Percentiles rank a stretch among this genome's conserved stretches.
These are phyloP conservation scores for Fusarium aywerte DNA, from an alignment of 2,329 filamentous ascomycete species.

Conservation along the genomic window DNA sequence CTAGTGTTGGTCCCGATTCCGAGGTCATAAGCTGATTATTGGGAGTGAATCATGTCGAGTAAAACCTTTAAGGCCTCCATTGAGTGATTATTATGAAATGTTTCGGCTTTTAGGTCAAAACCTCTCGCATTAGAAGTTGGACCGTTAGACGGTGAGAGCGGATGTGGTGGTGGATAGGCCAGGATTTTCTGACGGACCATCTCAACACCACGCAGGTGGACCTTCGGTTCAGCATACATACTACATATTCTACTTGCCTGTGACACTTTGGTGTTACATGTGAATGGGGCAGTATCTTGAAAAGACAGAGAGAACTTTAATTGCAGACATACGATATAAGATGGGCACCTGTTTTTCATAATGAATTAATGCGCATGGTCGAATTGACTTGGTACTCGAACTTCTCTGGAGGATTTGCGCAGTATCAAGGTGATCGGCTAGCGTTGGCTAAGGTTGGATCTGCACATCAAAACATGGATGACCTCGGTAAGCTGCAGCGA, in stretches of 20 bases:
- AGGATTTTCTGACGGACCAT: constrained; percentile 17
- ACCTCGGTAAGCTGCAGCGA: constrained; percentile 6
- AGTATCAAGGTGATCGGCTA: constrained; percentile 11
- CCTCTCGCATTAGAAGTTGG: constrained; percentile 14
- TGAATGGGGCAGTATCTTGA: constrained; percentile 16
- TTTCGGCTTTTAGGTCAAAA: constrained; percentile 10
- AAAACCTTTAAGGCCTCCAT: not conserved
- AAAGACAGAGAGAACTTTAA: not conserved
- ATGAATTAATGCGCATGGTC: not conserved
- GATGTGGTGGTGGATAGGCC: constrained; percentile 17
- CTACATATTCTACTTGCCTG: not conserved
- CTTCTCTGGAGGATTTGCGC: not conserved
- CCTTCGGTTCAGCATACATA: constrained; percentile 13
- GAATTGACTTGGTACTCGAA: not conserved
- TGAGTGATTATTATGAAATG: not conserved
- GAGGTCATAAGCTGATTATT: not conserved
- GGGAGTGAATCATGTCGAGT: not conserved
- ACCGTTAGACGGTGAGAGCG: constrained; percentile 26
- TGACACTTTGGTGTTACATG: constrained; percentile 22
- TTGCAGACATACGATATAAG: not conserved
- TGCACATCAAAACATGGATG: not conserved
- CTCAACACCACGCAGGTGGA: constrained; percentile 28
- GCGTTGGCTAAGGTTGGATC: not conserved
- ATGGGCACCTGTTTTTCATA: not conserved
- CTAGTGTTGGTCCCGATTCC: not conserved